Evolutionary conservation across 2,329 filamentous ascomycete species (phyloP), one percentile per base, ranked within the genome.

Genomic region (Clonostachys solani): DNA sequence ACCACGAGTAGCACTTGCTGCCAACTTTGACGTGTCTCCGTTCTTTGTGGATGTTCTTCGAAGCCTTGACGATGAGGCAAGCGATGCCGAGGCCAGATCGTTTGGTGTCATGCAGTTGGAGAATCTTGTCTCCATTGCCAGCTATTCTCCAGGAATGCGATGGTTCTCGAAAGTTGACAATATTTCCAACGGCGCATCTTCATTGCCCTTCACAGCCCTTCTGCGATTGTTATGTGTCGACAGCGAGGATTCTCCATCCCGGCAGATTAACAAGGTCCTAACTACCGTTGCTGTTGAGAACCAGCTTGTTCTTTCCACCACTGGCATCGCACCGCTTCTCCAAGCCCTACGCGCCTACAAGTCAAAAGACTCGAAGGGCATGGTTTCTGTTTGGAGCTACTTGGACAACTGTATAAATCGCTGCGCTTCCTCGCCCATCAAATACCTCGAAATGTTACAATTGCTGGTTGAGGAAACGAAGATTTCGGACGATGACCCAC

Each of bases 1-100:
- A 9, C 92, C 94, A 3, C 84, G 89, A 50, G 73, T 89, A 19
- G 90, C 91, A 2, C 74, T 95, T 13, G 84, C 86, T 53, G 87
- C 91, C 55, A 94, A 87, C 54, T 94, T 96, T 58, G 94, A 97
- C 59, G 86, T 95, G 5, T 94, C 92, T 0, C 72, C 86, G 1
- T 77, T 87, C 17, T 75, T 99, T 15, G 83, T 86, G 8, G 80
- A 83, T 49, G 78, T 84, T 2, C 70, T 97, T 42, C 74, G 78
- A 47, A 75, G 75, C 33, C 65, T 89, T 10, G 80, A 86, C 40
- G 15, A 35, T 13, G 40, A 44, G 13, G 65, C 75, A 13, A 69
- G 75, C 15, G 65, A 80, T 42, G 65, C 68, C 4, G 66, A 73
- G 46, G 68, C 75, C 43, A 66, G 73, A 44, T 74, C 75, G 2